phyloP scores from a whole-genome alignment of 441 rosid genomes.

The Gossypium schwendimanii region DNA sequence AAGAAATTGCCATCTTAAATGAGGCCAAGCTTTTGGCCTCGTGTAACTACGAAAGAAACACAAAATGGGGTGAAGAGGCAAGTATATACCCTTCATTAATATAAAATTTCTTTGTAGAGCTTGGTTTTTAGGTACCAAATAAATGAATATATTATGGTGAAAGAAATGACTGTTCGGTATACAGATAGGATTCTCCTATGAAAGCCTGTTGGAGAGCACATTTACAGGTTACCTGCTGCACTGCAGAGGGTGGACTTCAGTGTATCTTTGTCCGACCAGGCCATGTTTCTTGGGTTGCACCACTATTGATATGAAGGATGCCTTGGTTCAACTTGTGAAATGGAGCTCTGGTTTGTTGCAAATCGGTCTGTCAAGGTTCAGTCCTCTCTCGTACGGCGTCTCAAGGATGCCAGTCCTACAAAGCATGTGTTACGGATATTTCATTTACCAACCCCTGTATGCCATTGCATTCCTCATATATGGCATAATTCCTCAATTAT shows the following conservation, averaged over 20 bases:
- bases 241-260: conserved; percentile 31
- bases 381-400: conserved; percentile 32
- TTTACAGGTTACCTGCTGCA: conserved; percentile 24
- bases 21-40: conserved; percentile 17
- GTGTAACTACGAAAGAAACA: conserved; percentile 27
- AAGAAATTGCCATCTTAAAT: neutral
- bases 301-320: conserved; percentile 21
- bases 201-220: conserved; percentile 12
- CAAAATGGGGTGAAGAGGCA: conserved; percentile 40
- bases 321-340: conserved; percentile 26
- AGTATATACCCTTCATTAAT: neutral
- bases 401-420: conserved; percentile 20
- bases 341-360: conserved; percentile 27
- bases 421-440: conserved; percentile 17
- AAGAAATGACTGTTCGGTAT: neutral
- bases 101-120: neutral
- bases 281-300: conserved; percentile 33
- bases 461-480: conserved; percentile 21
- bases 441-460: conserved; percentile 14
- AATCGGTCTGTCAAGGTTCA: conserved; percentile 28
- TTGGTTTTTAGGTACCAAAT: neutral
- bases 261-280: conserved; percentile 24
- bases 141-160: neutral
- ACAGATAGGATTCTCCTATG: conserved; percentile 14
- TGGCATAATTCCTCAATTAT: conserved; percentile 39